Conservation (phyloP, 1,284 basidiomycete genomes). For the Meripilus lineatus region DNA sequence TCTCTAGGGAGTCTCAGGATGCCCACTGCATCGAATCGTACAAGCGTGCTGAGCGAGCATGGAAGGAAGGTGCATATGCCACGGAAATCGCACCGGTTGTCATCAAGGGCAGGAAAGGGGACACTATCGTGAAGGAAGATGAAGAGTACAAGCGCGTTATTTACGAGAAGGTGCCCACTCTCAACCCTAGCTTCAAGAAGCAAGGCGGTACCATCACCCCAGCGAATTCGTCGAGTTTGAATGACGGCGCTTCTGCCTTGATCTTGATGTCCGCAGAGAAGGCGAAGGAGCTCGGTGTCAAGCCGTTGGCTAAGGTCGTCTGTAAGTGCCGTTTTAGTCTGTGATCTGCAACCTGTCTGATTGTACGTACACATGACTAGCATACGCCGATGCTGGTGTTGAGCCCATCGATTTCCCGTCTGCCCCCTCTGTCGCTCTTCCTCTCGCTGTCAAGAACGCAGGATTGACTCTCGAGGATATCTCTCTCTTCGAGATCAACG, state of each 20-base stretch:
- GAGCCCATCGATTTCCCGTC: slow-evolving; percentile 97
- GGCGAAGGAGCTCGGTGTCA: slow-evolving; percentile 82
- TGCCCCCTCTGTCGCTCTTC: slow-evolving; percentile 91
- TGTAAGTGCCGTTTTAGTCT: slow-evolving; percentile 47
- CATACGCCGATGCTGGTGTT: slow-evolving; percentile 95
- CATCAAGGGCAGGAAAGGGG: slow-evolving; percentile 93
- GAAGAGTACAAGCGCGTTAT: slow-evolving; percentile 98
- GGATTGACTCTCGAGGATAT: slow-evolving; percentile 84
- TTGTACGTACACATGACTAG: slow-evolving; percentile 36
- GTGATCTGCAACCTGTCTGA: slow-evolving; percentile 14
- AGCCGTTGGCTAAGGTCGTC: slow-evolving; percentile 87
- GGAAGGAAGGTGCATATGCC: slow-evolving; percentile 82
- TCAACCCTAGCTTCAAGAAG: slow-evolving; percentile 90
- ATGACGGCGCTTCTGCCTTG: slow-evolving; percentile 96
- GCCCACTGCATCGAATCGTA: slow-evolving; percentile 93
- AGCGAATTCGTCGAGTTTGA: slow-evolving; percentile 94
- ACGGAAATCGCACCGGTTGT: slow-evolving; percentile 92
- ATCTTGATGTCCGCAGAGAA: slow-evolving; percentile 91
- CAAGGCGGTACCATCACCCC: slow-evolving; percentile 89
- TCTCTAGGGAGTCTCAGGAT: slow-evolving; percentile 86
- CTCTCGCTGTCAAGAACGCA: slow-evolving; percentile 84
- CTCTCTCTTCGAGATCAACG: slow-evolving; percentile 94
- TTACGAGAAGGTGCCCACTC: slow-evolving; percentile 85
- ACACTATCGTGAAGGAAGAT: slow-evolving; percentile 87
- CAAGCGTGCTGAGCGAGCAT: slow-evolving; percentile 87